These are phyloP conservation scores for Sambucus nigra DNA, from an alignment of 129 eudicot species.

Conservation along the genomic window DNA sequence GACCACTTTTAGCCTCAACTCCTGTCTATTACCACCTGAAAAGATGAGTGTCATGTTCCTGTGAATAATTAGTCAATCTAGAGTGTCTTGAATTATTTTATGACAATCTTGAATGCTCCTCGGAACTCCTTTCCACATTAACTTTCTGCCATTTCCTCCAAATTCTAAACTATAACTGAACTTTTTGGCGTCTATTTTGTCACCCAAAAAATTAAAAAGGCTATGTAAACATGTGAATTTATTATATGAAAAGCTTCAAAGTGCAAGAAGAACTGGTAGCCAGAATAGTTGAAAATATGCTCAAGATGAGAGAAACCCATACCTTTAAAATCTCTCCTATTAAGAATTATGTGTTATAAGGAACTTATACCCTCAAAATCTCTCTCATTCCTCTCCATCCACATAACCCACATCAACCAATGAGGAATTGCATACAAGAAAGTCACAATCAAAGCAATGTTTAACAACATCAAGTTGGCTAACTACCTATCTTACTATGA, in stretches of 20 bases:
- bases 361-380: too few relatives aligned
- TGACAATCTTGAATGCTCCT: constrained; percentile 37
- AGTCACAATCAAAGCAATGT: too few relatives aligned
- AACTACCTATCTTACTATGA: too few relatives aligned
- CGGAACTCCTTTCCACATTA: constrained; percentile 40
- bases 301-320: not conserved
- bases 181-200: too few relatives aligned
- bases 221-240: constrained; percentile 27
- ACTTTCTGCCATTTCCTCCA: constrained; percentile 35
- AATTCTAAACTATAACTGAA: constrained; percentile 32
- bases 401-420: too few relatives aligned
- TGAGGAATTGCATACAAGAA: too few relatives aligned
- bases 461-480: too few relatives aligned
- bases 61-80: constrained; percentile 32
- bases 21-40: constrained; percentile 38
- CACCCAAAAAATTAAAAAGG: constrained; percentile 33
- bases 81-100: constrained; percentile 26
- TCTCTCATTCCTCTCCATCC: too few relatives aligned
- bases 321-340: too few relatives aligned
- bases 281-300: constrained; percentile 31
- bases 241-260: constrained; percentile 30
- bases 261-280: constrained; percentile 34
- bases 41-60: too few relatives aligned
- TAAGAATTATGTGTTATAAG: too few relatives aligned
- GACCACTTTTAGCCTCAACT: constrained; percentile 30